Evolutionary conservation across 148 eudicot genomes (phyloP), one percentile per base, ranked within the genome.

Genomic region (Chenopodium quinoa): DNA sequence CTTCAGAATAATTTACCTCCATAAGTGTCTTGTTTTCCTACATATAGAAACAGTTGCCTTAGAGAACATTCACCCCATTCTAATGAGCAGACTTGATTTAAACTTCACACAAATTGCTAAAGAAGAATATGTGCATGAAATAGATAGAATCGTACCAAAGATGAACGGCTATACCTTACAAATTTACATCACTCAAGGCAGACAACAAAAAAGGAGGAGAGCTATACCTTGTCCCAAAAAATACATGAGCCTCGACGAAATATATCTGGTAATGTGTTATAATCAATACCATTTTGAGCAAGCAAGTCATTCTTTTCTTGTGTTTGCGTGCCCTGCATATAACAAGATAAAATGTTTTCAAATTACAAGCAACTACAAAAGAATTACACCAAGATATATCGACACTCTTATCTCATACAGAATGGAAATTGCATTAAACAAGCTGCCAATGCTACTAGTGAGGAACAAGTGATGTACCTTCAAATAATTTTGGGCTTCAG

Each of bases 241-340:
- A 93, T 89, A 79, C 90, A 92, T 27, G 97, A 90, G 58, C 95
- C 97, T 40, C 74, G 84, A 16, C 95, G 93, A 84, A 88, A 93
- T 84, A 93, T 92, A 72, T 75, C 78, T 25, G 93, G 91, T 68
- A 89, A 82, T 68, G 82, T 79, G 71, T 83, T 77, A 83, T 93
- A 93, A 66, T 89, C 87, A 9, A 88, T 84, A 29, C 91, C 89
- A 79, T 87, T 82, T 74, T 80, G 75, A 72, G 52, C 66, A 34
- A 93, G 92, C 81, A 92, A 75, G 31, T 87, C 88, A 84, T 88
- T 89, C 83, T 93, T 93, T 81, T 93, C 91, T 81, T 85, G 87
- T 63, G 93, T 79, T 85, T 82, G 92, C 74, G 95, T 92, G 78
- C 94, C 97, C 95, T 93, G 88, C 71, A 83, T 23, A 82, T 48